phyloP scores from a whole-genome alignment of 345 rosid species.

The Cardamine occulta region DNA sequence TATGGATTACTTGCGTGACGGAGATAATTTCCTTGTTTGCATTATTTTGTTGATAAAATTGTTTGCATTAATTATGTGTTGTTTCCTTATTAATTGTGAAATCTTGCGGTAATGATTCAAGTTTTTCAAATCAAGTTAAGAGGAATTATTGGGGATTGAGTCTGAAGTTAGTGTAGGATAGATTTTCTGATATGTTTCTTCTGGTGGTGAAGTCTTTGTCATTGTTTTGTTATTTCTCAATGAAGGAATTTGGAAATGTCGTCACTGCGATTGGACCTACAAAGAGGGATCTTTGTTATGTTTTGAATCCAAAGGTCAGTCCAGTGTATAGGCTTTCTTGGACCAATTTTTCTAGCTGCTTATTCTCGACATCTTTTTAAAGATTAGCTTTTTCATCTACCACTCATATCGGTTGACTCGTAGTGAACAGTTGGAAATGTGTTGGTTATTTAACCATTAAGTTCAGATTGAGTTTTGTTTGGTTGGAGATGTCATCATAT shows the following conservation, averaged over 20 bases:
- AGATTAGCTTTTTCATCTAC: slow-evolving; percentile 1
- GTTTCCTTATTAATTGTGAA: not conserved
- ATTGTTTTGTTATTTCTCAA: slow-evolving; percentile 38
- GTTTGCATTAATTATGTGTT: not conserved
- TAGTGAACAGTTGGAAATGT: not conserved
- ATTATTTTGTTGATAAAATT: no score
- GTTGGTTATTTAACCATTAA: not conserved
- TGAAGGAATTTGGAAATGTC: slow-evolving; percentile 50
- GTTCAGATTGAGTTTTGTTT: slow-evolving; percentile 2
- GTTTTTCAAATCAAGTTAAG: not conserved
- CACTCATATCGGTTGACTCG: no score
- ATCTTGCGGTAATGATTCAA: not conserved
- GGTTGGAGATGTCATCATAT: slow-evolving; percentile 16
- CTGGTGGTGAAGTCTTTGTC: slow-evolving; percentile 32
- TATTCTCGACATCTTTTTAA: not conserved
- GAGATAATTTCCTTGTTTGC: not conserved
- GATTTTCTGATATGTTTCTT: slow-evolving; percentile 5
- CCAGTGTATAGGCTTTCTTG: slow-evolving; percentile 28
- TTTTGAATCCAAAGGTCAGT: slow-evolving; percentile 48
- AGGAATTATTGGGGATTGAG: slow-evolving; percentile 2
- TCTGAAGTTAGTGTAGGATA: slow-evolving; percentile 5
- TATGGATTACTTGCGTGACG: not conserved
- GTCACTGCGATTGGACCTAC: slow-evolving; percentile 48
- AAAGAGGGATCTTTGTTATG: slow-evolving; percentile 43
- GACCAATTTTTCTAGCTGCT: slow-evolving; percentile 2